phyloP scores from a whole-genome alignment of 2,329 filamentous ascomycete species.

The Clonostachys byssicola region DNA sequence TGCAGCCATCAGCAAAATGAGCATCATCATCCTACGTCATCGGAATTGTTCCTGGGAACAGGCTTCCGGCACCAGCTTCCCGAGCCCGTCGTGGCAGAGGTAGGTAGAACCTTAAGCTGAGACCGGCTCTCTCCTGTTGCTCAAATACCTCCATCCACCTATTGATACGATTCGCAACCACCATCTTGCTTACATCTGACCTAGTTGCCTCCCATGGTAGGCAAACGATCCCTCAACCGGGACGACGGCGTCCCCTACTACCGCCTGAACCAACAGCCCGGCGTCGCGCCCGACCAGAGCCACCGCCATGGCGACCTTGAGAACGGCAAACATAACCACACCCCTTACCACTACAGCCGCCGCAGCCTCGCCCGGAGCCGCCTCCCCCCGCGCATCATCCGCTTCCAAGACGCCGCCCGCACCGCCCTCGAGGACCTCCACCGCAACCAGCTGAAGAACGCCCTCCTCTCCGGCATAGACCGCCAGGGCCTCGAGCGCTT shows the following conservation, averaged over 20 bases:
- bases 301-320: neutral
- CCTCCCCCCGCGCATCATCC: slow-evolving; percentile 12
- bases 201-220: slow-evolving; percentile 1
- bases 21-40: too few species aligned
- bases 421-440: slow-evolving; percentile 21
- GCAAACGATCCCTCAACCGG: slow-evolving; percentile 1
- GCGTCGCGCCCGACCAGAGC: neutral
- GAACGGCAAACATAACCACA: neutral
- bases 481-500: slow-evolving; percentile 16
- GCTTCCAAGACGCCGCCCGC: slow-evolving; percentile 19
- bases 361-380: neutral
- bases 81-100: too few species aligned
- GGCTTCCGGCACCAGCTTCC: too few species aligned
- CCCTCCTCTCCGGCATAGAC: slow-evolving; percentile 21
- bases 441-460: slow-evolving; percentile 19
- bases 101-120: too few species aligned
- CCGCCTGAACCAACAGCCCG: neutral
- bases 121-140: too few species aligned
- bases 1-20: too few species aligned
- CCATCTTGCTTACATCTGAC: neutral
- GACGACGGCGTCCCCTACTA: neutral
- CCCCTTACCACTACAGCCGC: neutral
- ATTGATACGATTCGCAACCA: too few species aligned
- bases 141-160: too few species aligned
- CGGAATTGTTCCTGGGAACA: too few species aligned